These are phyloP conservation scores for Aspergillus fumigatus DNA, from an alignment of 2,329 filamentous ascomycete species.

Conservation along the genomic window DNA sequence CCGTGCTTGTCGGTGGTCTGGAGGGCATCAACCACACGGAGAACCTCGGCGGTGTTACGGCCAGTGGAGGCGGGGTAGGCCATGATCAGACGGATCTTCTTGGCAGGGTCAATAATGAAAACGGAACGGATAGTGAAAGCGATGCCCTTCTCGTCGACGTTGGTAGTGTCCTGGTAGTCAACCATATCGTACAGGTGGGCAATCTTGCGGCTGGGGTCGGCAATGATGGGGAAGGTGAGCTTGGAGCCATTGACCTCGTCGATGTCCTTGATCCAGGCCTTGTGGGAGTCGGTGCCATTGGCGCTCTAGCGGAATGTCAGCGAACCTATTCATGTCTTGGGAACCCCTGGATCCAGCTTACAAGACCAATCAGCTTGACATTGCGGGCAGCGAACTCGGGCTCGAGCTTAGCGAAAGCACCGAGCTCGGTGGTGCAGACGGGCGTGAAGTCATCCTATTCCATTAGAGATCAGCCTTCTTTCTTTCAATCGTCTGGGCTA, in stretches of 20 bases:
- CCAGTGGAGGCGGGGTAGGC: conserved; percentile 90
- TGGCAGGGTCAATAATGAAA: conserved; percentile 91
- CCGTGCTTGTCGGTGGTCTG: conserved; percentile 86
- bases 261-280: conserved; percentile 87
- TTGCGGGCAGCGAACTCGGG: conserved; percentile 82
- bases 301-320: conserved; percentile 49
- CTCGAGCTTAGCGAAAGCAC: conserved; percentile 87
- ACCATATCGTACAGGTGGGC: conserved; percentile 79
- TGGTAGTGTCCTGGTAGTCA: conserved; percentile 78
- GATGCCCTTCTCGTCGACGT: conserved; percentile 73
- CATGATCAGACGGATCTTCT: conserved; percentile 90
- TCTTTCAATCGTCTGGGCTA: not conserved
- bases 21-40: conserved; percentile 74
- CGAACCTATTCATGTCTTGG: not conserved
- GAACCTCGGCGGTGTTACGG: conserved; percentile 74
- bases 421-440: conserved; percentile 93
- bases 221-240: conserved; percentile 74
- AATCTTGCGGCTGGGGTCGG: conserved; percentile 73
- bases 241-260: conserved; percentile 70
- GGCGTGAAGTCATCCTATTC: conserved; percentile 72
- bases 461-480: not conserved
- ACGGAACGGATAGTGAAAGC: conserved; percentile 94
- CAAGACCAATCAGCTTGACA: conserved; percentile 85
- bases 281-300: conserved; percentile 79
- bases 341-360: conserved; percentile 20